A percentile compares a stretch with the other conserved stretches of the same genome.
These are phyloP conservation scores for Candida hungchunana DNA, from an alignment of 805 yeast genomes.

Conservation along the genomic window DNA sequence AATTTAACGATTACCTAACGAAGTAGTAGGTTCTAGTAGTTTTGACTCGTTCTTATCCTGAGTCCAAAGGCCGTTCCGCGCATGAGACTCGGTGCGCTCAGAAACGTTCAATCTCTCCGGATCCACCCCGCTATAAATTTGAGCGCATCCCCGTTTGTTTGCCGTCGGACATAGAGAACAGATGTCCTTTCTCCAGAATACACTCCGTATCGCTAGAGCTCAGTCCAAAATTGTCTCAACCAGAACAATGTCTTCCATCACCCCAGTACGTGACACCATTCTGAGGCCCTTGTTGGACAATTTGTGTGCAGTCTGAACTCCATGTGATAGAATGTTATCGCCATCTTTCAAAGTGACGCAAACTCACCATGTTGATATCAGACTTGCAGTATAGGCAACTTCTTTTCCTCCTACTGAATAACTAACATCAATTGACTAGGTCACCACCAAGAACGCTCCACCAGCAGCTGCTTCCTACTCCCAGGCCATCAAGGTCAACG, in stretches of 20 bases:
- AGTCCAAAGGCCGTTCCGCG: not conserved
- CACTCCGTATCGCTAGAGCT: constrained; percentile 22
- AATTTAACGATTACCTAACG: too few species aligned
- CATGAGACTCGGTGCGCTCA: not conserved
- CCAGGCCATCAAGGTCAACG: constrained; percentile 89
- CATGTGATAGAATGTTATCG: not conserved
- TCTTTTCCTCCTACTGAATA: constrained; percentile 10
- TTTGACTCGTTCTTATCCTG: too few species aligned
- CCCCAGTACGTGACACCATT: constrained; percentile 29
- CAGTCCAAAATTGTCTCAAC: constrained; percentile 21
- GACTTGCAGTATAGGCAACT: too few species aligned
- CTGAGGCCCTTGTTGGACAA: too few species aligned
- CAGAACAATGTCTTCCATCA: constrained; percentile 31
- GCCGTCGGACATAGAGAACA: not conserved
- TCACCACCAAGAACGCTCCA: constrained; percentile 77
- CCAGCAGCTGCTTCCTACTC: constrained; percentile 97
- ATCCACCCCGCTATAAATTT: too few species aligned
- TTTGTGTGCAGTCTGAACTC: too few species aligned
- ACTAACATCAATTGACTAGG: constrained; percentile 30
- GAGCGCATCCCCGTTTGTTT: too few species aligned
- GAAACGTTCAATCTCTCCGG: too few species aligned
- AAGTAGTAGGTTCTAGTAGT: too few species aligned
- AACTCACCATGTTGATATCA: too few species aligned
- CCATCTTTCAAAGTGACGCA: too few species aligned
- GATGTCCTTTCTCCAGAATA: constrained; percentile 24